Evolutionary conservation across 2,329 filamentous ascomycete genomes (phyloP), one percentile per base, ranked within the genome.

Genomic region (Neurospora sp.): DNA sequence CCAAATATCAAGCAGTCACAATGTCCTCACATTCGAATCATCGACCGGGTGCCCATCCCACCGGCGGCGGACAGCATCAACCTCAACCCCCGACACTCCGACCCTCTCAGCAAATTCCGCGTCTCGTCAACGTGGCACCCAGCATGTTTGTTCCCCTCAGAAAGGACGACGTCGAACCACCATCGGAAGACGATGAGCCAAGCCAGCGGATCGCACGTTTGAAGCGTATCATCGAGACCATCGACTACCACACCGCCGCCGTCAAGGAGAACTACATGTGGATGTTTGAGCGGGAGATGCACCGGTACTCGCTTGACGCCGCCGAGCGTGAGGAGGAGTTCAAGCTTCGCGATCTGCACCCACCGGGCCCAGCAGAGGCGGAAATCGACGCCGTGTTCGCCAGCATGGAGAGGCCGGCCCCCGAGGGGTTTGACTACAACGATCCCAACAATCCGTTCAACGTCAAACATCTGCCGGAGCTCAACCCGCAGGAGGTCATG

Each of bases 131-230:
- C 70, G 73, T 77, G 9, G 72, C 75, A 1, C 76, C 78, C 0
- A 75, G 75, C 46, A 78, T 79, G 28, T 81, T 81, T 67, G 76
- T 80, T 1, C 80, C 80, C 0, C 69, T 80, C 36, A 74, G 72
- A 17, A 70, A 76, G 5, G 78, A 79, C 69, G 73, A 80, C 19
- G 75, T 77, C 38, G 70, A 75, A 68, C 75, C 77, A 1, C 72
- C 74, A 38, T 69, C 73, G 1, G 52, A 62, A 36, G 52, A 62
- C 28, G 73, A 76, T 7, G 42, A 69, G n/a, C 76, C 77, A 2
- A 74, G 74, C 17, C 73, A 75, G 69, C 72, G 77, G 6, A 66
- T 77, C 43, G 76, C 78, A 39, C 77, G 75, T 3, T 73, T 80
- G 17, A 72, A 76, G 69, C 68, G 71, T 38, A 77, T 78, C 58